Evolutionary conservation across 345 rosid species (phyloP), one percentile per base, ranked within the genome.

Genomic region (Laguncularia racemosa): DNA sequence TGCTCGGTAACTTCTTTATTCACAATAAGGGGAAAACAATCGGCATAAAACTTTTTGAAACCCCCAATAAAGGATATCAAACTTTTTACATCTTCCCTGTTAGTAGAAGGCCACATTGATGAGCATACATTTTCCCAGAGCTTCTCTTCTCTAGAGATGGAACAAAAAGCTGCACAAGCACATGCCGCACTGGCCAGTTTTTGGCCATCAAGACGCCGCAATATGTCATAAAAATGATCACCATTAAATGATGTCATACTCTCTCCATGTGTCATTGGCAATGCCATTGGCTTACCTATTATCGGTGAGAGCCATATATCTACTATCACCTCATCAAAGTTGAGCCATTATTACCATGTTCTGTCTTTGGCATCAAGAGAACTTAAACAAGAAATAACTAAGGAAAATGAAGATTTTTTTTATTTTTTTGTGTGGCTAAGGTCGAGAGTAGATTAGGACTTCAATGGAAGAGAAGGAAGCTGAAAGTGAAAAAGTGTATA

Each of bases 81-180:
- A 64, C 56, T 63, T 73, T 73, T 85, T 28, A 83, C 89, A 56
- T 85, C 93, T 33, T 78, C 86, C 55, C 83, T 71, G 45, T 71
- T 64, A n/a, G 86, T 81, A 16, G 93, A 83, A 57, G 89, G 93
- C 93, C 93, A 85, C 89, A 79, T 67, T 7, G 86, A 75, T 55
- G 84, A 73, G 58, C 93, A 85, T 10, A 79, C 89, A 75, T 83
- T 76, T 68, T 85, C 86, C 93, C 93, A 85, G 28, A 85, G 52
- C 48, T 63, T 75, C 81, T 85, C 93, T 56, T 85, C 93, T 69
- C 71, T 82, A 13, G 93, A 85, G 44, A 85, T 78, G 46, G 89
- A 83, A 59, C 76, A 78, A 64, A 85, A 81, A 18, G 85, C 71
- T 12, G 80, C 83, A 46, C 93, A 85, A 13, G 86, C 61, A 73